Percentiles rank a stretch among this genome's conserved stretches.
phyloP scores from a whole-genome alignment of 768 basidiomycete genomes.

The Podaxis pistillaris region DNA sequence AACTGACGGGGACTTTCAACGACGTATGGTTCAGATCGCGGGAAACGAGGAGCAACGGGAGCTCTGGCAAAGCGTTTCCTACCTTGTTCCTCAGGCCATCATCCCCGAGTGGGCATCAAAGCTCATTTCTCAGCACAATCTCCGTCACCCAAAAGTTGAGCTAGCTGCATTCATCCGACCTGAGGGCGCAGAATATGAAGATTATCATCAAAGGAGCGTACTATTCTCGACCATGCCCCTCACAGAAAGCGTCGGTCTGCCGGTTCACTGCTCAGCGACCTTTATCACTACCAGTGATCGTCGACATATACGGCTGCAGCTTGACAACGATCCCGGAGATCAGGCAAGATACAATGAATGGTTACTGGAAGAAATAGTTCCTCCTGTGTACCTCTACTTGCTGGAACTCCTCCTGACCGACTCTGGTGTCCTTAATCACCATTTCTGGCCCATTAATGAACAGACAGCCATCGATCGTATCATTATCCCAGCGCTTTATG shows the following conservation, averaged over 20 bases:
- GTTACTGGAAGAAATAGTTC: constrained; percentile 35
- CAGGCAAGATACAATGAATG: constrained; percentile 42
- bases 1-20: background rate
- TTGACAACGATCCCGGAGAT: constrained; percentile 19
- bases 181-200: constrained; percentile 1
- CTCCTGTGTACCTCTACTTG: constrained; percentile 37
- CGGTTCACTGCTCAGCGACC: constrained; percentile 45
- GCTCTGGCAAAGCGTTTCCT: constrained; percentile 6
- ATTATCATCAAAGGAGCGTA: constrained; percentile 15
- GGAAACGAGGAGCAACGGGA: background rate
- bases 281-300: constrained; percentile 48
- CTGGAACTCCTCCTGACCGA: constrained; percentile 25
- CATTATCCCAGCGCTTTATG: constrained; percentile 8
- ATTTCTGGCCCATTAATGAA: constrained; percentile 13
- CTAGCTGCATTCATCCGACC: constrained; percentile 10
- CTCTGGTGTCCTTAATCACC: constrained; percentile 4
- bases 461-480: background rate
- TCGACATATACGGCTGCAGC: constrained; percentile 37
- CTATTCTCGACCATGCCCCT: constrained; percentile 47
- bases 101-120: background rate
- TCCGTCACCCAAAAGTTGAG: constrained; percentile 1
- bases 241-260: constrained; percentile 35
- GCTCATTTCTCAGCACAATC: background rate
- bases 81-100: background rate
- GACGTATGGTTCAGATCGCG: constrained; percentile 3